These are phyloP conservation scores for Mycena albidolilacea DNA, from an alignment of 768 basidiomycete genomes.

Conservation along the genomic window DNA sequence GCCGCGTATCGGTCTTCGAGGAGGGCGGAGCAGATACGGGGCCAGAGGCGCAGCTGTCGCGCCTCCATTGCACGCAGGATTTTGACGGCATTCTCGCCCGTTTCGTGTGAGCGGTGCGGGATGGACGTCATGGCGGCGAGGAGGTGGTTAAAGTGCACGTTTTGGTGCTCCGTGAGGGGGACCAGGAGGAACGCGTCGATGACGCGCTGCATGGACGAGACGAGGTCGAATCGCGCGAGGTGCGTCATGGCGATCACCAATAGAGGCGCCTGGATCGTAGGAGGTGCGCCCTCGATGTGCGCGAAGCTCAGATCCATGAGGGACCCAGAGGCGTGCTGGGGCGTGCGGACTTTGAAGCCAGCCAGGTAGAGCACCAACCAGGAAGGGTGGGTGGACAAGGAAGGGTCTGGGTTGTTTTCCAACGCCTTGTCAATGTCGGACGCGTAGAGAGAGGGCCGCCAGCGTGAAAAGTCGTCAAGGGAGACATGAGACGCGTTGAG, in stretches of 20 bases:
- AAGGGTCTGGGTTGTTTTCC: neutral
- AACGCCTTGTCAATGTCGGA: conserved; percentile 49
- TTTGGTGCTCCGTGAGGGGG: conserved; percentile 45
- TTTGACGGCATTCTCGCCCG: conserved; percentile 55
- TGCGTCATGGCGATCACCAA: conserved; percentile 63
- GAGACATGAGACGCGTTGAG: conserved; percentile 52
- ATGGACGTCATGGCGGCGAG: conserved; percentile 64
- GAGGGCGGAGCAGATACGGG: conserved; percentile 59
- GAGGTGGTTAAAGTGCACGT: conserved; percentile 66
- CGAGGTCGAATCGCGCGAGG: conserved; percentile 65
- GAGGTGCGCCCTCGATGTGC: conserved; percentile 52
- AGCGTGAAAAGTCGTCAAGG: conserved; percentile 55
- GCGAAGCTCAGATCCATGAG: conserved; percentile 60
- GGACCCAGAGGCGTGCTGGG: conserved; percentile 59
- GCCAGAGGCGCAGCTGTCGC: conserved; percentile 57
- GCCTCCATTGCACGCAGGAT: conserved; percentile 65
- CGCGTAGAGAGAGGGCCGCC: conserved; percentile 55
- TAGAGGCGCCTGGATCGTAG: conserved; percentile 56
- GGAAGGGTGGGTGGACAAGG: conserved; percentile 51
- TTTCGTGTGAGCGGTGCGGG: conserved; percentile 56
- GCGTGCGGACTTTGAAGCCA: conserved; percentile 60
- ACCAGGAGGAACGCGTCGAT: conserved; percentile 58
- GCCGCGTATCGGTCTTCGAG: conserved; percentile 68
- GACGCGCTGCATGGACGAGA: conserved; percentile 61
- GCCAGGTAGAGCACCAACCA: conserved; percentile 73